These are phyloP conservation scores for Cajanus cajan DNA, from an alignment of 306 rosid species.

Conservation along the genomic window DNA sequence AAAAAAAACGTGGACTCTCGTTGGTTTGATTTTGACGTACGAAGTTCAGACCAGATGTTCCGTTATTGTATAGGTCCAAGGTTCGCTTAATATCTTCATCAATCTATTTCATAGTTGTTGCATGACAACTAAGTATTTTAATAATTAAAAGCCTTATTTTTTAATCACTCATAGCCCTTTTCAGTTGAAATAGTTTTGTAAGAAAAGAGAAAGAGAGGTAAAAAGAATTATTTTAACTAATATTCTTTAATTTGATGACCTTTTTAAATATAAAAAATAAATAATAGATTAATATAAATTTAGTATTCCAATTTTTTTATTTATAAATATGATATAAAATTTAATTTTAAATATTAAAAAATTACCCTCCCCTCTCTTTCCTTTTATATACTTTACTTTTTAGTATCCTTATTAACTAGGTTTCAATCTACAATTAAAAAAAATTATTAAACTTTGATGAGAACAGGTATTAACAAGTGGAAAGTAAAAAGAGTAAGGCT, in stretches of 20 bases:
- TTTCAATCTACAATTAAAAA: not conserved
- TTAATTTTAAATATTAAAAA: too few relatives aligned
- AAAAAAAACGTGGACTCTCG: too few relatives aligned
- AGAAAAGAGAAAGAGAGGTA: not conserved
- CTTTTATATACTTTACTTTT: not conserved
- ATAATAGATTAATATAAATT: too few relatives aligned
- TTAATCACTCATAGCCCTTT: not conserved
- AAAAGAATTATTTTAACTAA: not conserved
- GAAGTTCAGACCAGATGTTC: not conserved
- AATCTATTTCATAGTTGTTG: not conserved
- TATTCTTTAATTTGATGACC: not conserved
- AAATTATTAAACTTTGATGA: not conserved
- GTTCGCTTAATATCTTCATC: not conserved
- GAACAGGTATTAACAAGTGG: not conserved
- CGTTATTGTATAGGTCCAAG: not conserved
- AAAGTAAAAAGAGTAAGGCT: not conserved
- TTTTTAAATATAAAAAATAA: not conserved
- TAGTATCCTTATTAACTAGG: not conserved
- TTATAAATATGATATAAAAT: too few relatives aligned
- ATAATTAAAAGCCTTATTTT: not conserved
- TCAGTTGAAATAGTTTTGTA: not conserved
- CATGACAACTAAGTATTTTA: not conserved
- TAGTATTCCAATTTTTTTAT: not conserved
- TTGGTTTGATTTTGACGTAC: not conserved
- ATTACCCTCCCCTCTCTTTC: not conserved